Conservation (phyloP, 768 basidiomycete species). For the Dacryopinax primogenitus region DNA sequence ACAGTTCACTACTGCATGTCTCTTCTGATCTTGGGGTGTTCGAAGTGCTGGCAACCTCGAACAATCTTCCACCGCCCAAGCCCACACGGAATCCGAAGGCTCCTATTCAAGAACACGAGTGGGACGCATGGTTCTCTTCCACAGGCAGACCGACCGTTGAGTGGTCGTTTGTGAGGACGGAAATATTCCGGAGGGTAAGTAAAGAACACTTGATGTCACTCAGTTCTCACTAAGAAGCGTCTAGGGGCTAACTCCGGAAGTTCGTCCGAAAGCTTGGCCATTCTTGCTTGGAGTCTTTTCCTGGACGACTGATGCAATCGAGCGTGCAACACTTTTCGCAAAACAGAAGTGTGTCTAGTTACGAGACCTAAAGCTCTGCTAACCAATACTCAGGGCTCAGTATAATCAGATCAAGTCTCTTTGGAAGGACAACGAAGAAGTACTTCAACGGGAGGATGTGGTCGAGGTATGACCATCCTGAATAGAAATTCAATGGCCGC, state of each 20-base stretch:
- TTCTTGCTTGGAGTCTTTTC: constrained; percentile 72
- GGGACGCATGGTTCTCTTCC: constrained; percentile 65
- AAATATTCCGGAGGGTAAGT: constrained; percentile 57
- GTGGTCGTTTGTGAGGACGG: constrained; percentile 55
- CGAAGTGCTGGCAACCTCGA: constrained; percentile 43
- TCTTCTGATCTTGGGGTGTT: constrained; percentile 60
- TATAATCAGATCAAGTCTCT: constrained; percentile 62
- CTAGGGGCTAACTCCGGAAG: constrained; percentile 43
- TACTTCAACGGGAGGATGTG: constrained; percentile 66
- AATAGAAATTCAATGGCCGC: not conserved
- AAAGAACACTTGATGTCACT: not conserved
- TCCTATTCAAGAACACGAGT: constrained; percentile 60
- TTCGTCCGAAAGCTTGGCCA: constrained; percentile 77
- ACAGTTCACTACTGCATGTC: constrained; percentile 20
- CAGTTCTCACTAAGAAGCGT: not conserved
- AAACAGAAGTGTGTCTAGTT: constrained; percentile 41
- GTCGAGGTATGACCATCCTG: constrained; percentile 49
- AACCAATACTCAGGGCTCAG: constrained; percentile 34
- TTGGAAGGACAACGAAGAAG: constrained; percentile 75
- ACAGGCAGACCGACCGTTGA: constrained; percentile 55
- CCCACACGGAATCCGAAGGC: constrained; percentile 66
- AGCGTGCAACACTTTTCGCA: constrained; percentile 50
- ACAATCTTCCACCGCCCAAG: constrained; percentile 70
- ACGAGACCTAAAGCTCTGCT: not conserved
- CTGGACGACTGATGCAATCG: constrained; percentile 58